A percentile compares a stretch with the other conserved stretches of the same genome.
Conservation (phyloP, 192 early-diverging fungal genomes). For the Rhizophagus sp. region DNA sequence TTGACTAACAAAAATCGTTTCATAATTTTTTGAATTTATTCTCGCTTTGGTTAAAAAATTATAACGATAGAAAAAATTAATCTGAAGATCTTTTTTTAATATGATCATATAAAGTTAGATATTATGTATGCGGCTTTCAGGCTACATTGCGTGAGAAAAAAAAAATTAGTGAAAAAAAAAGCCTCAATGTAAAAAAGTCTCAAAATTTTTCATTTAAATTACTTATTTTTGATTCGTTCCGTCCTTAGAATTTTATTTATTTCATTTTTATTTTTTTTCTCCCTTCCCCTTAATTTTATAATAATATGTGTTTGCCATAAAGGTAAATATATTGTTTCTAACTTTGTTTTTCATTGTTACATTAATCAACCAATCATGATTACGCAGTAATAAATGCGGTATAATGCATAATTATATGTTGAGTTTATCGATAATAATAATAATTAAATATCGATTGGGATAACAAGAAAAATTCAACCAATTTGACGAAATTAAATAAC, state of each 20-base stretch:
- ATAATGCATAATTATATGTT: too few relatives aligned
- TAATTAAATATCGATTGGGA: too few relatives aligned
- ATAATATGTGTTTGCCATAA: not conserved
- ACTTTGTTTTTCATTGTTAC: not conserved
- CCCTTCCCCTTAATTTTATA: not conserved
- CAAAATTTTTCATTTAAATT: not conserved
- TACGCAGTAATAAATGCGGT: not conserved
- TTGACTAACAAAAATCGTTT: too few relatives aligned
- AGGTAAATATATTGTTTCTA: not conserved
- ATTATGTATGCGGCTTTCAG: not conserved
- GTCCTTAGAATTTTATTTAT: too few relatives aligned
- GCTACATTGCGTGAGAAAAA: not conserved
- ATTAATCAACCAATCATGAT: not conserved
- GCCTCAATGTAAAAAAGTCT: not conserved
- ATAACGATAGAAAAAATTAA: too few relatives aligned
- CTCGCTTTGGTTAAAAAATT: too few relatives aligned
- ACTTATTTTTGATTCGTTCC: not conserved
- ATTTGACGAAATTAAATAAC: not conserved
- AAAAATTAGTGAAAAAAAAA: not conserved
- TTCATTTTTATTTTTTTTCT: too few relatives aligned
- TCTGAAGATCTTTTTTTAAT: not conserved
- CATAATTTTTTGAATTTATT: too few relatives aligned
- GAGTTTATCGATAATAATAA: too few relatives aligned
- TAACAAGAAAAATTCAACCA: not conserved
- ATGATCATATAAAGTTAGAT: not conserved